Evolutionary conservation across 1,284 basidiomycete genomes (phyloP), one percentile per base, ranked within the genome.

Genomic region (Caloboletus inedulis): DNA sequence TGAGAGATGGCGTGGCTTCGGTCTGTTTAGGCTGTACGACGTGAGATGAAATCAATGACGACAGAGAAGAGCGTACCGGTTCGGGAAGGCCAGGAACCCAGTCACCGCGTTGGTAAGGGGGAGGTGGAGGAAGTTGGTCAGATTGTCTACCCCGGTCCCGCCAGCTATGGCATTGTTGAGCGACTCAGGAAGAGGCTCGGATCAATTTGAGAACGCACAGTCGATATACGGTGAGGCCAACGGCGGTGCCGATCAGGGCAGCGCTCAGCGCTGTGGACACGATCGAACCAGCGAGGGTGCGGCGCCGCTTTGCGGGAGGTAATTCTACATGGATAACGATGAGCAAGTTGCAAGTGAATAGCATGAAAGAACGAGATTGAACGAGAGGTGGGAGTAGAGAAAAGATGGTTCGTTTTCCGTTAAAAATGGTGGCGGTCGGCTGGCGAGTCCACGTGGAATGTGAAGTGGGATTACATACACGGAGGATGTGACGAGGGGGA

Each of bases 201-300:
- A 29, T 42, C 45, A 41, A 47, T 27, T 34, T 34, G 46, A 52
- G 43, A 36, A 77, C 86, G 73, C 67, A 90, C 89, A 91, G 73
- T 69, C 87, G 81, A 72, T 89, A 91, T 42, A 89, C 86, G 45
- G 88, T 89, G 58, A 90, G 76, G 55, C 89, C 88, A 46, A 91
- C 88, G 16, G 89, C 89, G 33, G 87, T 85, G 54, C 88, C 87
- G 56, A 91, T 87, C 55, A 91, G 78, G 47, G 86, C 89, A 58
- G 88, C 87, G 71, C 79, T 87, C 69, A 91, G 74, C 53, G 88
- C 88, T 31, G 87, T 87, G 16, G 86, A 86, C 58, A 89, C 80
- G 61, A 91, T 84, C 53, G 85, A 85, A 57, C 87, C 86, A 57
- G 87, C 83, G 69, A 90, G 77, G 55, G 84, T 84, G 60, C 77